Evolutionary conservation across 179 eudicot species (phyloP).

Genomic region (Beta macrorhiza): DNA sequence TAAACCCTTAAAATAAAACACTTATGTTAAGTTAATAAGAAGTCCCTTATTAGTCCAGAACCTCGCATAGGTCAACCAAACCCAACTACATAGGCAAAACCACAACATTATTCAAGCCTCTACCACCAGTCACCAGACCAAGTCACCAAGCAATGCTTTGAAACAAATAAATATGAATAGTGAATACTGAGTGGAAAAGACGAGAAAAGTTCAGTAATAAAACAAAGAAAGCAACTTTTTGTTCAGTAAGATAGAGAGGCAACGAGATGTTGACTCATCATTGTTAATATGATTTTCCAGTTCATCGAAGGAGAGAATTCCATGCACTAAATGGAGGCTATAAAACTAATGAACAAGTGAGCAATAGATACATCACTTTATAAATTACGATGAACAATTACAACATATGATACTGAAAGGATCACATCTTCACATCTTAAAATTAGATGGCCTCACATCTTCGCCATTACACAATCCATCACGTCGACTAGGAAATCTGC

Average conservation of each 20-base stretch:
- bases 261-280: conserved; percentile 77
- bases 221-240: not conserved
- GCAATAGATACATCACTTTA: conserved; percentile 22
- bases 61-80: too few species aligned
- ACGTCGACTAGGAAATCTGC: conserved; percentile 78
- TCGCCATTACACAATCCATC: conserved; percentile 73
- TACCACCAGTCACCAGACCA: too few species aligned
- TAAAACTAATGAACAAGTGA: not conserved
- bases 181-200: not conserved
- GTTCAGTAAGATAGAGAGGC: conserved; percentile 38
- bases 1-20: not conserved
- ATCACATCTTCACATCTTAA: conserved; percentile 7
- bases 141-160: not conserved
- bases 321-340: conserved; percentile 6
- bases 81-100: too few species aligned
- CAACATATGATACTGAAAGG: conserved; percentile 8
- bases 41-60: too few species aligned
- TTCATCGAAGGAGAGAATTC: not conserved
- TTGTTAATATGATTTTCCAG: conserved; percentile 10
- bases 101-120: too few species aligned
- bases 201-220: not conserved
- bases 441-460: too few species aligned
- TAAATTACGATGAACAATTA: conserved; percentile 4
- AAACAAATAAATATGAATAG: not conserved
- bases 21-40: too few species aligned